phyloP scores from a whole-genome alignment of 2,329 filamentous ascomycete species.

The Penicillium sp. region DNA sequence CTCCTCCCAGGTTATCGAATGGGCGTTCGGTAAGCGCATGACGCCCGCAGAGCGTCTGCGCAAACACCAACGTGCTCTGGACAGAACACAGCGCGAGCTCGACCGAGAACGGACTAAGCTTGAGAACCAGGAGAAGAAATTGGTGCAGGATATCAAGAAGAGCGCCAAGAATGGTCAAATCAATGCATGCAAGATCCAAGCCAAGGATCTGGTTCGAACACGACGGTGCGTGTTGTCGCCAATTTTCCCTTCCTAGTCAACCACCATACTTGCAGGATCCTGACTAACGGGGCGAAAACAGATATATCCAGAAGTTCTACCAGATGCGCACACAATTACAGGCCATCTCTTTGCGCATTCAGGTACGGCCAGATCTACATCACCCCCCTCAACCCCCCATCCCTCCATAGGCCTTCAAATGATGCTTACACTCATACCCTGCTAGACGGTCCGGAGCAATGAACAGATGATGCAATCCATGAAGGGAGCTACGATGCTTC shows the following conservation, averaged over 20 bases:
- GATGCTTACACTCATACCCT: conserved; percentile 1
- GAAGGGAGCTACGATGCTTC: conserved; percentile 91
- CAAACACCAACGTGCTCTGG: conserved; percentile 88
- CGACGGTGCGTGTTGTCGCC: conserved; percentile 58
- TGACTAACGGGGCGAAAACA: conserved; percentile 31
- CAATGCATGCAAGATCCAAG: conserved; percentile 97
- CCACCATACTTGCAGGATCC: neutral
- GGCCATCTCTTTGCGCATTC: conserved; percentile 90
- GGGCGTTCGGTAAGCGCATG: conserved; percentile 99
- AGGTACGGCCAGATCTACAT: conserved; percentile 56
- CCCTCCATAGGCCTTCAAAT: conserved; percentile 8
- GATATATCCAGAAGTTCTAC: conserved; percentile 98
- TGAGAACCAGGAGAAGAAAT: conserved; percentile 97
- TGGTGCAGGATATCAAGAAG: conserved; percentile 95
- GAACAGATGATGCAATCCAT: conserved; percentile 99
- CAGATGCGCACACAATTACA: conserved; percentile 96
- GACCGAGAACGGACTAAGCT: conserved; percentile 94
- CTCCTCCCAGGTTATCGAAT: conserved; percentile 80
- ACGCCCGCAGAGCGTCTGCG: conserved; percentile 71
- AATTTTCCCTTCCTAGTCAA: neutral
- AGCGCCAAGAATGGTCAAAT: conserved; percentile 98
- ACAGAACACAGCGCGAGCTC: conserved; percentile 95
- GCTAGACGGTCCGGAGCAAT: conserved; percentile 90
- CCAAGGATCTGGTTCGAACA: conserved; percentile 92
- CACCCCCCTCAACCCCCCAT: too few relatives aligned